Evolutionary conservation across 805 yeast genomes (phyloP).

Genomic region (Cyberlindnera americana): DNA sequence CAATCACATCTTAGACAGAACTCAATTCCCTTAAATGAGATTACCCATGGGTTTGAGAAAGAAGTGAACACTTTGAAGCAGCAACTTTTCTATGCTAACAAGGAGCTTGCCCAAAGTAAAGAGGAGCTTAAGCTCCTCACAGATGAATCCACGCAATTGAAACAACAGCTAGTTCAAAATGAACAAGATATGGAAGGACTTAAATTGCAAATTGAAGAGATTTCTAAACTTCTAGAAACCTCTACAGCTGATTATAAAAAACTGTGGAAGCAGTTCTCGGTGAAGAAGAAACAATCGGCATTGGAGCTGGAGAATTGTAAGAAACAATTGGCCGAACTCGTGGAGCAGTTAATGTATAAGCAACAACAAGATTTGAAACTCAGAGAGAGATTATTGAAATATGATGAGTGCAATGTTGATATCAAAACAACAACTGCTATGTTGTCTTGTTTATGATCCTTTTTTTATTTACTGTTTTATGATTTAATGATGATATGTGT

Average conservation of each 20-base stretch:
- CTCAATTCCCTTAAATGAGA: constrained; percentile 6
- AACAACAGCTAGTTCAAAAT: background rate
- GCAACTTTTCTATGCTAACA: constrained; percentile 5
- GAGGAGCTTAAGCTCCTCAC: constrained; percentile 3
- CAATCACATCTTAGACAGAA: constrained; percentile 8
- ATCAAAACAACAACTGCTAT: background rate
- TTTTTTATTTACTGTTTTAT: background rate
- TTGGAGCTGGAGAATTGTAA: constrained; percentile 17
- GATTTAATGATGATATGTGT: constrained; percentile 2
- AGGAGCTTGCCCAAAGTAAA: constrained; percentile 9
- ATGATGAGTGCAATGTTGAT: constrained; percentile 7
- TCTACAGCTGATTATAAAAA: constrained; percentile 1
- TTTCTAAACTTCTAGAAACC: constrained; percentile 1
- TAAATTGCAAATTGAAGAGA: background rate
- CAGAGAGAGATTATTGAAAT: constrained; percentile 18
- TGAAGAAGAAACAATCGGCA: constrained; percentile 10
- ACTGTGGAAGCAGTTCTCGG: constrained; percentile 7
- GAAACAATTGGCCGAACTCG: constrained; percentile 13
- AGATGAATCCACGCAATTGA: background rate
- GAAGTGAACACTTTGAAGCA: constrained; percentile 13
- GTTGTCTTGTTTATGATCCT: background rate
- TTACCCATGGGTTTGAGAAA: constrained; percentile 10
- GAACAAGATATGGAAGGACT: background rate
- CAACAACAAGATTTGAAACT: constrained; percentile 21
- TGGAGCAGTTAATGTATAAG: constrained; percentile 17